phyloP scores from a whole-genome alignment of 768 basidiomycete species.

The Pisolithus orientalis region DNA sequence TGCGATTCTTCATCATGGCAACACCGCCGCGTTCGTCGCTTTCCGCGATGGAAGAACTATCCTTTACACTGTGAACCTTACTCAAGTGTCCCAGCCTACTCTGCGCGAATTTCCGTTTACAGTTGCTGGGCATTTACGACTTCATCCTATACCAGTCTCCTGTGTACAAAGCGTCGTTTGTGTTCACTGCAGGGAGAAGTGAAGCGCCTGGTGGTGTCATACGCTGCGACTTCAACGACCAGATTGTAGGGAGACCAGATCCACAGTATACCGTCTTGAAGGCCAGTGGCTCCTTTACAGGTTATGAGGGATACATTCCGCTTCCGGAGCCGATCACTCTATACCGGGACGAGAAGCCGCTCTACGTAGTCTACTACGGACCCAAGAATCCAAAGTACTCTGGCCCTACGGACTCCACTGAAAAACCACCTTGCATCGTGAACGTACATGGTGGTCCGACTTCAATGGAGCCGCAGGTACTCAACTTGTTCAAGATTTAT shows the following conservation, averaged over 20 bases:
- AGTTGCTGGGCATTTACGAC: constrained; percentile 9
- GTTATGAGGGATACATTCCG: constrained; percentile 1
- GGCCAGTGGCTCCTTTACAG: background rate
- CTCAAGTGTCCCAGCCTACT: background rate
- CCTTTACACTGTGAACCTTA: constrained; percentile 26
- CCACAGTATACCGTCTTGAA: too few relatives aligned
- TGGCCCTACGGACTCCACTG: constrained; percentile 34
- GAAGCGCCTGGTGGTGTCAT: constrained; percentile 6
- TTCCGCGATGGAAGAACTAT: constrained; percentile 24
- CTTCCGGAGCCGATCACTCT: constrained; percentile 7
- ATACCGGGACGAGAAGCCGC: constrained; percentile 12
- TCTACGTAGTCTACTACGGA: constrained; percentile 54
- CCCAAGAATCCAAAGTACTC: constrained; percentile 56
- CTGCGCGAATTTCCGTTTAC: constrained; percentile 5
- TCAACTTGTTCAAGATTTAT: constrained; percentile 52
- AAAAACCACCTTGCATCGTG: constrained; percentile 62
- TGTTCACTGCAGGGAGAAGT: constrained; percentile 6
- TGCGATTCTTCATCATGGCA: constrained; percentile 16
- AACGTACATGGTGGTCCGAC: constrained; percentile 72
- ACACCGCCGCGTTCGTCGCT: constrained; percentile 26
- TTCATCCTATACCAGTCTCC: background rate
- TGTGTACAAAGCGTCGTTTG: background rate
- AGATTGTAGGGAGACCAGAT: too few relatives aligned
- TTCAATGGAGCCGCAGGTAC: constrained; percentile 32
- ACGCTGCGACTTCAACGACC: background rate